phyloP scores from a whole-genome alignment of 805 yeast species.

The Kluyveromyces siamensis region DNA sequence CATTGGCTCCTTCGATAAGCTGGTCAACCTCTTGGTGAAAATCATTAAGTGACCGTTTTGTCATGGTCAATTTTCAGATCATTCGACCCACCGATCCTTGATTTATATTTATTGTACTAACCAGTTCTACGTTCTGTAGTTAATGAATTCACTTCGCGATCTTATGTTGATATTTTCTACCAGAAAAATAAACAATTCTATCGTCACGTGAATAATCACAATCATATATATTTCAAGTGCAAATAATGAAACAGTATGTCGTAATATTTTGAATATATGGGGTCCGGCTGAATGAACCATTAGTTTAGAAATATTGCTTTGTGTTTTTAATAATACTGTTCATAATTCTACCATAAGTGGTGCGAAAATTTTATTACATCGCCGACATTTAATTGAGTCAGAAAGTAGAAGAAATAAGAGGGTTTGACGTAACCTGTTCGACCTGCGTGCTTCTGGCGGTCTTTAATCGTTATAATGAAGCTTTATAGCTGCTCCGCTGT shows the following conservation, averaged over 20 bases:
- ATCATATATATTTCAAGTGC: not conserved
- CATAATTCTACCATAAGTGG: not conserved
- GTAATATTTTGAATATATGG: not conserved
- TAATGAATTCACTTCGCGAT: too few relatives aligned
- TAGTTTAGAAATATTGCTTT: too few relatives aligned
- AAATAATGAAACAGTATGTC: not conserved
- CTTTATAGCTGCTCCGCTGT: not conserved
- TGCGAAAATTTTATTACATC: not conserved
- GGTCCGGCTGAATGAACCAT: too few relatives aligned
- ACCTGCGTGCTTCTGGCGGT: not conserved
- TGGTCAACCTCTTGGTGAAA: conserved; percentile 11
- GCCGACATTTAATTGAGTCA: not conserved
- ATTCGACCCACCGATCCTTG: not conserved
- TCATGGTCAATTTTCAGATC: not conserved
- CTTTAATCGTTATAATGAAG: not conserved
- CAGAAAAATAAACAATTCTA: not conserved
- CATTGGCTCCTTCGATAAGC: conserved; percentile 10
- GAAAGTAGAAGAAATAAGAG: not conserved
- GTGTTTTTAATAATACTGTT: not conserved
- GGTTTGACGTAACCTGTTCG: not conserved
- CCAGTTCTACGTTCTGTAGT: too few relatives aligned
- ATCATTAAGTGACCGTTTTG: conserved; percentile 12
- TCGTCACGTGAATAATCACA: not conserved
- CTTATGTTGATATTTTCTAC: not conserved
- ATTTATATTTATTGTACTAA: too few relatives aligned